A percentile compares a stretch with the other conserved stretches of the same genome.
Evolutionary conservation across 306 rosid genomes (phyloP).

Genomic region (Glycyrrhiza uralensis): DNA sequence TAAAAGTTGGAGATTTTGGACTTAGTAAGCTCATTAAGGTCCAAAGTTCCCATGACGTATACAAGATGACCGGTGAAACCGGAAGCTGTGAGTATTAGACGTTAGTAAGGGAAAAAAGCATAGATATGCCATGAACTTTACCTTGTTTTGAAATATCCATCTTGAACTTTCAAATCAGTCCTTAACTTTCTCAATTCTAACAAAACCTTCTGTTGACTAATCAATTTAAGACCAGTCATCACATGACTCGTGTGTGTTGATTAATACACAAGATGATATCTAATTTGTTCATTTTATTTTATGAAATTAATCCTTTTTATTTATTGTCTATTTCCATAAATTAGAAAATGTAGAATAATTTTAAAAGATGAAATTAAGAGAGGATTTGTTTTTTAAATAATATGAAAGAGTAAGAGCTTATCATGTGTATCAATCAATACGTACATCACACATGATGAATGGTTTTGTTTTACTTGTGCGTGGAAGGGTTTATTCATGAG

Average conservation of each 20-base stretch:
- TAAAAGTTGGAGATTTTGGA: conserved; percentile 94
- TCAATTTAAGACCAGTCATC: not conserved
- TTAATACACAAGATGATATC: not conserved
- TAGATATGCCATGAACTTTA: not conserved
- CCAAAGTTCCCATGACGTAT: conserved; percentile 74
- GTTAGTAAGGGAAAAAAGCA: conserved; percentile 1
- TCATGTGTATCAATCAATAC: not conserved
- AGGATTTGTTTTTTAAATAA: not conserved
- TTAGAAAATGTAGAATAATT: not conserved
- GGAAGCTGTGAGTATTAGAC: conserved; percentile 78
- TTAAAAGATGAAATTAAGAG: not conserved
- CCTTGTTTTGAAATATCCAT: not conserved
- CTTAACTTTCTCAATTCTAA: not conserved
- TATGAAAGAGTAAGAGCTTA: not conserved
- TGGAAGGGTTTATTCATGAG: not conserved
- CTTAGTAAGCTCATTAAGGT: conserved; percentile 91
- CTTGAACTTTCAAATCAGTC: not conserved
- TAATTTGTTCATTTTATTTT: not conserved
- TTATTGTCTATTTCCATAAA: not conserved
- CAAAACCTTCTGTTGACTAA: not conserved
- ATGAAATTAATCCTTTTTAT: not conserved
- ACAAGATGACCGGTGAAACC: conserved; percentile 97
- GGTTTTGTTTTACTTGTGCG: not conserved
- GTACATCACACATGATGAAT: not conserved
- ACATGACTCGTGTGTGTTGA: not conserved